Evolutionary conservation across 441 rosid genomes (phyloP).

Genomic region (Arabidopsis hybrid): DNA sequence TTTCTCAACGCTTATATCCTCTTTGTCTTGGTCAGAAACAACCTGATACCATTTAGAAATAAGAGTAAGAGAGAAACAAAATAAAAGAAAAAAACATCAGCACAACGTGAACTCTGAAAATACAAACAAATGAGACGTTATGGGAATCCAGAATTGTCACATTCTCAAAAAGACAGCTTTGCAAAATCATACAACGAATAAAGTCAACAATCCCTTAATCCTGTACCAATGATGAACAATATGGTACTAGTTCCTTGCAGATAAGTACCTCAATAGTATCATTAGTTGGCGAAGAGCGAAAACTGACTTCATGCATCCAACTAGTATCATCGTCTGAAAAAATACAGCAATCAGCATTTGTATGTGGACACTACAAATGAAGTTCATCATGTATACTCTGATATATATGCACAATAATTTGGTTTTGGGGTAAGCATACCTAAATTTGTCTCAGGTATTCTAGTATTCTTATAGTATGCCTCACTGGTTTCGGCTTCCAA

Average conservation of each 20-base stretch:
- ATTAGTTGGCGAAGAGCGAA: slow-evolving; percentile 18
- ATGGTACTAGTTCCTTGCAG: slow-evolving; percentile 14
- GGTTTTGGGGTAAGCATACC: slow-evolving; percentile 24
- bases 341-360: slow-evolving; percentile 19
- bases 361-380: slow-evolving; percentile 1
- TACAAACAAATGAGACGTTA: neutral
- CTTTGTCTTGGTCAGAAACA: slow-evolving; percentile 59
- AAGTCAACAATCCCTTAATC: slow-evolving; percentile 9
- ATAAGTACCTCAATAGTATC: slow-evolving; percentile 42
- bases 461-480: slow-evolving; percentile 17
- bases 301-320: slow-evolving; percentile 36
- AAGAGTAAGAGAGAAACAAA: slow-evolving; percentile 2
- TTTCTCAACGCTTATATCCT: slow-evolving; percentile 56
- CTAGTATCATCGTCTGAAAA: slow-evolving; percentile 36
- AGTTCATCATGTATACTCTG: neutral
- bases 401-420: slow-evolving; percentile 14
- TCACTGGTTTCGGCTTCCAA: slow-evolving; percentile 44
- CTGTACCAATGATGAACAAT: slow-evolving; percentile 1
- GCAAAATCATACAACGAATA: neutral
- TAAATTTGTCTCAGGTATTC: slow-evolving; percentile 3
- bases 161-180: neutral
- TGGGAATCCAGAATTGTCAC: neutral
- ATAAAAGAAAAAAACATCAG: slow-evolving; percentile 11
- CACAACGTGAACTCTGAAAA: slow-evolving; percentile 5
- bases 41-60: slow-evolving; percentile 50